Percentiles rank a stretch among this genome's conserved stretches.
Conservation (phyloP, 768 basidiomycete species). For the Candolleomyces eurysporus region DNA sequence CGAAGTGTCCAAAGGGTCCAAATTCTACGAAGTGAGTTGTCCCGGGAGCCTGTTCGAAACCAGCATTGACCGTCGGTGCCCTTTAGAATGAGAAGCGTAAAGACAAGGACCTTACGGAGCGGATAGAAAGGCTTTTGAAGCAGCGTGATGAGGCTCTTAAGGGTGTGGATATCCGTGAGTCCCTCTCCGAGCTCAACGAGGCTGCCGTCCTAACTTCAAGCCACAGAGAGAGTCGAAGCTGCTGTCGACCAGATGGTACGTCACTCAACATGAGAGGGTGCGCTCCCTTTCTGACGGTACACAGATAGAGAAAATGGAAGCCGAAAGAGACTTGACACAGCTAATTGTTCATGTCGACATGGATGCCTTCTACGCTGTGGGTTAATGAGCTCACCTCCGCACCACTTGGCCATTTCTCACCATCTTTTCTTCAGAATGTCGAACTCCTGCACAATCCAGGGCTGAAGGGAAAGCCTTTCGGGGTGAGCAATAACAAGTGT, state of each 20-base stretch:
- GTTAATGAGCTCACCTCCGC: constrained; percentile 10
- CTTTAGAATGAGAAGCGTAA: constrained; percentile 84
- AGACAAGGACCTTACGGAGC: constrained; percentile 78
- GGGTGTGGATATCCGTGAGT: constrained; percentile 57
- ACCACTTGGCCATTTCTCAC: neutral
- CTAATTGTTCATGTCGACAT: constrained; percentile 93
- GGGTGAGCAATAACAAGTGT: constrained; percentile 39
- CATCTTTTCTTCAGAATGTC: constrained; percentile 45
- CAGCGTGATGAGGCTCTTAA: constrained; percentile 57
- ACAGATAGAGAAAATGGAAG: constrained; percentile 71
- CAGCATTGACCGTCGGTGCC: constrained; percentile 6
- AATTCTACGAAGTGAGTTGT: constrained; percentile 74
- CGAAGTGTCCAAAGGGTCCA: constrained; percentile 89
- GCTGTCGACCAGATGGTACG: constrained; percentile 67
- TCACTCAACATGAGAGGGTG: neutral
- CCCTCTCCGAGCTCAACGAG: neutral
- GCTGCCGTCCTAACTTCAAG: constrained; percentile 1
- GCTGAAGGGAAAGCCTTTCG: constrained; percentile 72
- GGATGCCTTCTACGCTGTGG: constrained; percentile 84
- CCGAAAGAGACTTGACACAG: constrained; percentile 74
- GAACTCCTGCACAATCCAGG: constrained; percentile 66
- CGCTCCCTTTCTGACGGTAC: neutral
- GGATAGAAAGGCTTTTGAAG: constrained; percentile 68
- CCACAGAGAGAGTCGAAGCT: constrained; percentile 57
- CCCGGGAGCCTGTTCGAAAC: neutral